Base-by-base conservation (phyloP, 306 rosid species). In the Canavalia ensiformis region DNA sequence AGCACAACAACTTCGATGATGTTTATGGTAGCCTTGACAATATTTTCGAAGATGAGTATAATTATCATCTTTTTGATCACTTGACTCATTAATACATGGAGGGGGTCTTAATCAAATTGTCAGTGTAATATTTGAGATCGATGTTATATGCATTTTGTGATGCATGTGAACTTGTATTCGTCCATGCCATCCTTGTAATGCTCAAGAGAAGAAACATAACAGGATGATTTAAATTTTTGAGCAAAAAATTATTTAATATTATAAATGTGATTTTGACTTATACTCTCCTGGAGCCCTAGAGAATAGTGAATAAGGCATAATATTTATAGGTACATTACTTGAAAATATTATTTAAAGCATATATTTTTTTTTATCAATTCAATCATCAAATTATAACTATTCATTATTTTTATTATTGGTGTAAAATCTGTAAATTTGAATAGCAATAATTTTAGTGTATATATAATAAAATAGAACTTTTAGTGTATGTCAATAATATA, bases 21-120 rank as follows among this genome's bases (percentile, higher is more conserved):
- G 78, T 50, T 45, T 88, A 33, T 7, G 59, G 37, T 6, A 59
- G 58, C 55, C 84, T 83, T 50, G 88, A 52, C 13, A 74, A 42
- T 41, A 42, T 37, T 13, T 72, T 82, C 0, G 88, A 88, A 44
- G 74, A 68, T 6, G 33, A 8, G 39, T 33, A 11, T 25, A 50
- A 31, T 35, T 60, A 9, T 51, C 34, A 3, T 71, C 7, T 72
- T 37, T 76, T 67, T 68, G 31, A 81, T 68, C 13, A 5, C 42
- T 18, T 18, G 25, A 18, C 25, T 34, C 1, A 9, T 1, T 7
- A 50, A 69, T 35, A 75, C 42, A 1, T 56, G 35, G 37, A 8
- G 3, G 0, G 8, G 25, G 28, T 1, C 29, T 34, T 18, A 18
- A 3, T 13, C 31, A 37, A 7, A 3, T 1, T 41, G 1, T 42